Evolutionary conservation across 345 rosid species (phyloP), one percentile per base, ranked within the genome.

Genomic region (Arabidopsis suecica): DNA sequence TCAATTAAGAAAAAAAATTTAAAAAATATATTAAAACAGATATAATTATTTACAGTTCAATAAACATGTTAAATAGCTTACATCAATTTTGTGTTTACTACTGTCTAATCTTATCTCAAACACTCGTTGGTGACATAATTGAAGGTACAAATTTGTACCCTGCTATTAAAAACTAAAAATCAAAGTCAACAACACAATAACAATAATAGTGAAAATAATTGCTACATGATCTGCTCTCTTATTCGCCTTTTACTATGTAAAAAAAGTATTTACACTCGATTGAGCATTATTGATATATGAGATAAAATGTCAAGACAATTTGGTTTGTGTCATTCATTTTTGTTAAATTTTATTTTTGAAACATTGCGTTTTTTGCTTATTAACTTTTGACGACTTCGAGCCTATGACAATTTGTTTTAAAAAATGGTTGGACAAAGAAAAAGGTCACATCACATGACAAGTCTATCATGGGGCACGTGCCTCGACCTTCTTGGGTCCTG

Each of bases 381-480:
- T 28, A 12, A 61, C 23, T 50, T 44, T 16, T 53, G 69, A 28
- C 30, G 30, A 28, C 2, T 28, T 2, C 30, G 2, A 28, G 30
- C 30, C 30, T 28, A 47, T 37, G 30, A 50, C 25, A 36, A 37
- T 9, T n/a, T 22, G 0, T 4, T 28, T 16, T n/a, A 22, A 20
- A 60, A 9, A 32, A 2, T 3, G 12, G 6, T 68, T 2, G 57
- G 62, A 78, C 68, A 34, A 65, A 66, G 57, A 66, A 20, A 66
- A 48, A 59, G 25, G 78, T 58, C 61, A 65, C 73, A 58, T 74
- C 76, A 74, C 62, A 69, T 79, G 79, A 79, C 69, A 62, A 57
- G 76, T 69, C 79, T 63, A 75, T 79, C 68, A 79, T 74, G 44
- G 40, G 75, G 75, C 82, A 79, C 72, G 75, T 79, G 82, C 66